Evolutionary conservation across 139 green algal genomes (phyloP).

Genomic region (Chlorella sorokiniana): DNA sequence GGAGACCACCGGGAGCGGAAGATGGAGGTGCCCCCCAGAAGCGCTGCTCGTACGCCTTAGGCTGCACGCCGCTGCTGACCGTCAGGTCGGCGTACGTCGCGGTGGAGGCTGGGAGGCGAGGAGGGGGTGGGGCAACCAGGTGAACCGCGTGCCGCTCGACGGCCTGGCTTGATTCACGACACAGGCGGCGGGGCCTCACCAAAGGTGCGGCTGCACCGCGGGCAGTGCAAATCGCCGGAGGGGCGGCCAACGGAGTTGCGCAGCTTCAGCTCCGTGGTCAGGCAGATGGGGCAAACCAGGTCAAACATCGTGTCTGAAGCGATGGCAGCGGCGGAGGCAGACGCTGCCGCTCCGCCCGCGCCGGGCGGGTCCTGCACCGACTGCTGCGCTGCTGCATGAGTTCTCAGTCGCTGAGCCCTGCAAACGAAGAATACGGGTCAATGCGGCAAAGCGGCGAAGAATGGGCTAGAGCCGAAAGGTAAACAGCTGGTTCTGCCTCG

Average conservation of each 20-base stretch:
- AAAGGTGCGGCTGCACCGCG: slow-evolving; percentile 59
- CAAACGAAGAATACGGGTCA: neutral
- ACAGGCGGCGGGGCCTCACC: slow-evolving; percentile 10
- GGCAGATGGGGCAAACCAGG: slow-evolving; percentile 62
- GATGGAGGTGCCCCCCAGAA: slow-evolving; percentile 63
- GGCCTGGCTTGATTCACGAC: neutral
- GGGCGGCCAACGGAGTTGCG: neutral
- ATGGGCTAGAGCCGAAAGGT: too few relatives aligned
- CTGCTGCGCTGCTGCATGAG: neutral
- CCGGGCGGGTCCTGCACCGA: neutral
- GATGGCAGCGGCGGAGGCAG: neutral
- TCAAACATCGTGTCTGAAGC: slow-evolving; percentile 21
- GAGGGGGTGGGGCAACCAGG: neutral
- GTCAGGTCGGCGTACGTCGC: slow-evolving; percentile 75
- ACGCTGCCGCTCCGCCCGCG: neutral
- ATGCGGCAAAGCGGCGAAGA: too few relatives aligned
- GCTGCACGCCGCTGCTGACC: slow-evolving; percentile 56
- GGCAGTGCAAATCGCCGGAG: slow-evolving; percentile 30
- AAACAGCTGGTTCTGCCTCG: too few relatives aligned
- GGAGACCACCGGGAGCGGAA: slow-evolving; percentile 78
- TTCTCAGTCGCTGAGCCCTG: neutral
- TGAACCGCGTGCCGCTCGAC: neutral
- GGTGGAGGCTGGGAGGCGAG: neutral
- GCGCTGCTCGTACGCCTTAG: slow-evolving; percentile 57
- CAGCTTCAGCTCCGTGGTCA: slow-evolving; percentile 44